Evolutionary conservation across 1,139 yeast genomes (phyloP).

Genomic region (Waltiozyma sp.): DNA sequence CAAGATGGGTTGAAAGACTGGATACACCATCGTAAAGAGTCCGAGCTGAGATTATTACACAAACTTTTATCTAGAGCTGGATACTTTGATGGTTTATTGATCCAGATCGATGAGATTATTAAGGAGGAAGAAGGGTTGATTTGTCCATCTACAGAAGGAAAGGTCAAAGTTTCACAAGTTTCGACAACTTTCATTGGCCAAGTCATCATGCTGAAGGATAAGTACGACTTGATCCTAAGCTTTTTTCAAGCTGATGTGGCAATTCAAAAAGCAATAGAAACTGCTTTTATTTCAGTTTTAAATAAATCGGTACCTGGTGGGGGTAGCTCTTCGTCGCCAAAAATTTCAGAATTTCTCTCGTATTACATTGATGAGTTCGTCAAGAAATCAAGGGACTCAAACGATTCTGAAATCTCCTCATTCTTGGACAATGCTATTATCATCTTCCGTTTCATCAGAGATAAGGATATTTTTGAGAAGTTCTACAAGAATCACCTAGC

Average conservation of each 20-base stretch:
- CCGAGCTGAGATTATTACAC: constrained; percentile 36
- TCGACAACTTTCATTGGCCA: constrained; percentile 44
- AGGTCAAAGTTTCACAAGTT: not conserved
- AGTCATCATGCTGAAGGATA: constrained; percentile 43
- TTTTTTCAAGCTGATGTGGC: constrained; percentile 37
- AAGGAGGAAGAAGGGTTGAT: constrained; percentile 27
- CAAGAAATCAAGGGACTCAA: constrained; percentile 45
- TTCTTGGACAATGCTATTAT: constrained; percentile 45
- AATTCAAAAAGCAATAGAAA: constrained; percentile 45
- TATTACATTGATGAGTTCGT: constrained; percentile 64
- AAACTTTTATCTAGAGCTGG: constrained; percentile 46
- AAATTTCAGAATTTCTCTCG: constrained; percentile 65
- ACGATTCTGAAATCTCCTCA: constrained; percentile 43
- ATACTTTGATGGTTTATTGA: constrained; percentile 36
- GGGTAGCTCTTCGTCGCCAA: constrained; percentile 14
- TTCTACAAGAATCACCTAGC: constrained; percentile 87
- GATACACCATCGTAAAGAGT: constrained; percentile 32
- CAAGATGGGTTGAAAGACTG: constrained; percentile 48
- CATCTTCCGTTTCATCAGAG: constrained; percentile 60
- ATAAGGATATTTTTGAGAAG: constrained; percentile 81
- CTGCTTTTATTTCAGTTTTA: constrained; percentile 52
- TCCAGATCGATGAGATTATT: constrained; percentile 39
- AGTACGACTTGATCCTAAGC: constrained; percentile 36
- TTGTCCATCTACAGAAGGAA: not conserved
- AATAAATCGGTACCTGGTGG: constrained; percentile 29